Evolutionary conservation across 305 asterid genomes (phyloP), one percentile per base, ranked within the genome.

Genomic region (Plantago coronopus): DNA sequence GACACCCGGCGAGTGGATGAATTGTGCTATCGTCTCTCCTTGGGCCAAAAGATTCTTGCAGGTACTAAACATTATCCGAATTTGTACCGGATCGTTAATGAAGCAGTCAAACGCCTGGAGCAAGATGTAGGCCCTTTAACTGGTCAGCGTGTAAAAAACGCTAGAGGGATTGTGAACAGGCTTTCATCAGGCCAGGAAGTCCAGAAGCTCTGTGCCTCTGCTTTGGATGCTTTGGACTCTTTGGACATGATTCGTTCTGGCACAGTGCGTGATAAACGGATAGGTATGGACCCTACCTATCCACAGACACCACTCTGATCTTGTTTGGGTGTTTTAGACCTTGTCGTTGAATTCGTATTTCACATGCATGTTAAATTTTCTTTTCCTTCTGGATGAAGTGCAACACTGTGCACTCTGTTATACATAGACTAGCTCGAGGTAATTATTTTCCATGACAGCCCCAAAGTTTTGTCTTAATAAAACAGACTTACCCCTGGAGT

Each of bases 1-100:
- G 97, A 89, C 48, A 89, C 97, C 11, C 80, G 99, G 71, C 84
- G 99, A 51, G 99, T 93, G 12, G 97, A 89, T 77, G 87, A 85
- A 74, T 72, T 93, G 58, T 78, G 99, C 75, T 93, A 89, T 64
- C 83, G 99, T 76, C 83, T 93, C 48, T 89, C 95, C 63, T 75
- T 93, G 16, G 69, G 88, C 81, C 97, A 79, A 74, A 93, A 87
- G 82, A 79, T 89, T 72, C 95, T 87, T 61, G 62, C 78, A 49
- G 86, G 84, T 48, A 81, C 95, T 50, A 76, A 75, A 74, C 63
- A 54, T 67, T 85, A 83, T 74, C 78, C 69, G 59, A 69, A 70
- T 53, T 72, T 83, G 47, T 74, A 72, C 56, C 81, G 55, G 31
- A 68, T 78, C 57, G 49, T 84, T 4, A 89, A 83, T 51, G 89